Base-by-base conservation (phyloP, 208 protist genomes). In the Acanthamoeba lenticulata region DNA sequence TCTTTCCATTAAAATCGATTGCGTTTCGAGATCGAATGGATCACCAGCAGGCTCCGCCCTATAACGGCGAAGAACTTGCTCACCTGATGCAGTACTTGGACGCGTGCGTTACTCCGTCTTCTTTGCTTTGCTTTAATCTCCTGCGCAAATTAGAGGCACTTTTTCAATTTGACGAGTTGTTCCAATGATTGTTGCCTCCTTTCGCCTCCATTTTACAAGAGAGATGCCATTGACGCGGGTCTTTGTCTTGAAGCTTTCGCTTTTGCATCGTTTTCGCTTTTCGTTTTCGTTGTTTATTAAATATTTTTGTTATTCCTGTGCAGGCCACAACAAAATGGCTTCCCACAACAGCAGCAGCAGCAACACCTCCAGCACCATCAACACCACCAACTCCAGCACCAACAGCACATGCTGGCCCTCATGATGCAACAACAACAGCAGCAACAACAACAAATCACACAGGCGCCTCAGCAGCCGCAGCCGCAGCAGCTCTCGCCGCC, bases 1-100 rank as follows among this genome's bases (percentile, higher is more conserved):
- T n/a, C n/a, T n/a, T n/a, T n/a, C n/a, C n/a, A n/a, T n/a, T n/a
- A n/a, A n/a, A n/a, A n/a, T n/a, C n/a, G n/a, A n/a, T n/a, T n/a
- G n/a, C n/a, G n/a, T n/a, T n/a, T n/a, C n/a, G n/a, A n/a, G n/a
- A n/a, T n/a, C n/a, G n/a, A n/a, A n/a, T n/a, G n/a, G n/a, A n/a
- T n/a, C n/a, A n/a, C n/a, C n/a, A n/a, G n/a, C n/a, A n/a, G n/a
- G n/a, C n/a, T n/a, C n/a, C n/a, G n/a, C n/a, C n/a, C n/a, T n/a
- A n/a, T n/a, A n/a, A n/a, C n/a, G n/a, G n/a, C 19, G 49, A 91
- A 42, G 85, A 91, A 3, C 67, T 91, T 36, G 55, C 42, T 27
- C 32, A 91, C 85, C 47, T 91, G 17, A 91, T 91, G 85, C 85
- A 91, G 21, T 91, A 72, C 57, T 34, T 91, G 19, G 85, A 91